These are phyloP conservation scores for Chrysoporthe puriensis DNA, from an alignment of 2,329 filamentous ascomycete species.

Conservation along the genomic window DNA sequence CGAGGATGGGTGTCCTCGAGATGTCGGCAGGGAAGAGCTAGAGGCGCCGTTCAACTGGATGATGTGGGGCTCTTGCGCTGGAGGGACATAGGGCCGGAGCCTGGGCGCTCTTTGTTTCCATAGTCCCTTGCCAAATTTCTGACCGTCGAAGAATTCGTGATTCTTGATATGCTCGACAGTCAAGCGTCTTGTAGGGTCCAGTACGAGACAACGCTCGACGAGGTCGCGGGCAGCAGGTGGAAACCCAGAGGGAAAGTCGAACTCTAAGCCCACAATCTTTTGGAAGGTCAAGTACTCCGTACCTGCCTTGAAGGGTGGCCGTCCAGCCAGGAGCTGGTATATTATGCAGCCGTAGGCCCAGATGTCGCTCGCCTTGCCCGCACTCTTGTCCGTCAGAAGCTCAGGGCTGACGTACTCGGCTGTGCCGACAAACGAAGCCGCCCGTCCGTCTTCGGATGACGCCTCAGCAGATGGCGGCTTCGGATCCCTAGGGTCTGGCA, in stretches of 20 bases:
- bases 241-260: constrained; percentile 89
- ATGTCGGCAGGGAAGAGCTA: constrained; percentile 34
- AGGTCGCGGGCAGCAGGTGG: constrained; percentile 84
- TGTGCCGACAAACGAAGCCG: constrained; percentile 94
- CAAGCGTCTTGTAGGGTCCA: constrained; percentile 82
- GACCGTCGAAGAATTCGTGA: constrained; percentile 90
- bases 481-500: constrained; percentile 62
- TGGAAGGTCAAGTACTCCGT: constrained; percentile 98
- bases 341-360: constrained; percentile 99
- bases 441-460: constrained; percentile 66
- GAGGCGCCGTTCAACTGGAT: constrained; percentile 71
- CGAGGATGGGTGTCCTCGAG: constrained; percentile 41
- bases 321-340: constrained; percentile 92
- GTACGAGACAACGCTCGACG: constrained; percentile 84
- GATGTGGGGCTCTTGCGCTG: constrained; percentile 70
- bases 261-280: constrained; percentile 94
- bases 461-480: constrained; percentile 41
- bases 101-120: constrained; percentile 92
- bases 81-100: constrained; percentile 81
- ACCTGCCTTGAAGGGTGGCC: constrained; percentile 92
- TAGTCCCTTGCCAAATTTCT: constrained; percentile 78
- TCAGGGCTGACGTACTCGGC: constrained; percentile 98
- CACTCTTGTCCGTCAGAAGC: constrained; percentile 93
- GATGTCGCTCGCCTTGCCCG: constrained; percentile 95
- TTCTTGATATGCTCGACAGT: constrained; percentile 97